A percentile compares a stretch with the other conserved stretches of the same genome.
These are phyloP conservation scores for Xenoacremonium recifei DNA, from an alignment of 2,329 filamentous ascomycete genomes.

Conservation along the genomic window DNA sequence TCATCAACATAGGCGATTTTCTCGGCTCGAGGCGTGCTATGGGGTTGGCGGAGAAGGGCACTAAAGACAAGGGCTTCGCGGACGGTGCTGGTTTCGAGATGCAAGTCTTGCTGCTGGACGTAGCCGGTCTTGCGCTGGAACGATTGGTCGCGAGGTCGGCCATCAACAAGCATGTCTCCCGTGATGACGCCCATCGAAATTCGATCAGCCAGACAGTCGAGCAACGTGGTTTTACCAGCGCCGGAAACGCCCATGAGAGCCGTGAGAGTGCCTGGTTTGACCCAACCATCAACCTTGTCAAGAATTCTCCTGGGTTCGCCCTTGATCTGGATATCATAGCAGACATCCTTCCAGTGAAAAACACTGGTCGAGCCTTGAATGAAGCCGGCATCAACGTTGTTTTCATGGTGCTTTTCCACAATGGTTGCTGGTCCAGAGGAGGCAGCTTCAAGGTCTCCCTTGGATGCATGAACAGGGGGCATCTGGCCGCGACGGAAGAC, in stretches of 20 bases:
- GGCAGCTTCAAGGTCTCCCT: constrained; percentile 17
- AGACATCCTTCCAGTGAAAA: constrained; percentile 71
- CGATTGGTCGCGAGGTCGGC: constrained; percentile 61
- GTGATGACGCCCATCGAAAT: constrained; percentile 71
- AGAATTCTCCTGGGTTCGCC: constrained; percentile 66
- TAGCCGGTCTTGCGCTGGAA: constrained; percentile 73
- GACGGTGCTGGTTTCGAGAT: constrained; percentile 43
- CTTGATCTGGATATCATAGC: constrained; percentile 70
- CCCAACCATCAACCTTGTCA: constrained; percentile 71
- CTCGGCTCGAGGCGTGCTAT: constrained; percentile 40
- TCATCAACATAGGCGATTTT: constrained; percentile 53
- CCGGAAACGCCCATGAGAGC: constrained; percentile 60
- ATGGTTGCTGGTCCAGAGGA: constrained; percentile 16
- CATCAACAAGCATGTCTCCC: constrained; percentile 70
- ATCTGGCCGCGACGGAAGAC: constrained; percentile 51
- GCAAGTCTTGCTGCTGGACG: constrained; percentile 65
- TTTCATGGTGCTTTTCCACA: constrained; percentile 14
- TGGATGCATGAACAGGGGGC: constrained; percentile 9
- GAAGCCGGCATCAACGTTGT: constrained; percentile 6
- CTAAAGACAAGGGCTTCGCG: constrained; percentile 40
- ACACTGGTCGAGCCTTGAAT: constrained; percentile 35
- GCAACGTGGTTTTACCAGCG: constrained; percentile 63
- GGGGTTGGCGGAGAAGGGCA: constrained; percentile 46
- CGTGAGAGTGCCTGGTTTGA: constrained; percentile 71
- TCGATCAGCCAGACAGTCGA: constrained; percentile 63